These are phyloP conservation scores for Nigrospora oryzae DNA, from an alignment of 2,329 filamentous ascomycete species.

Conservation along the genomic window DNA sequence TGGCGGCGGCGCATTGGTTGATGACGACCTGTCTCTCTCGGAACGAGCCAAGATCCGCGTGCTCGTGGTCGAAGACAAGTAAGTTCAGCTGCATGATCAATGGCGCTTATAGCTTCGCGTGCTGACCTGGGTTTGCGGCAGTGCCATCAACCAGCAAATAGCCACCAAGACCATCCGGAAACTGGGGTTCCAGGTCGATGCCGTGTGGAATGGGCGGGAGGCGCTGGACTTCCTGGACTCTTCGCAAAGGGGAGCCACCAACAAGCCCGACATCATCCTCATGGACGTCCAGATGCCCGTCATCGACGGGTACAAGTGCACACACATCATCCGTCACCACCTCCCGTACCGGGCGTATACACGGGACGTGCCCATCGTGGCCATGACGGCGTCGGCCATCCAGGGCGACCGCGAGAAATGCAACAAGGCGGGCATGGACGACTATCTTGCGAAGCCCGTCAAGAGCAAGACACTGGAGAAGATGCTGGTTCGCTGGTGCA, in stretches of 20 bases:
- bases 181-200: constrained; percentile 61
- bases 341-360: constrained; percentile 53
- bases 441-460: constrained; percentile 67
- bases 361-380: constrained; percentile 62
- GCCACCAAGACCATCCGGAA: constrained; percentile 68
- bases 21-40: constrained; percentile 37
- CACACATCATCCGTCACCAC: constrained; percentile 63
- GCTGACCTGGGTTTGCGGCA: constrained; percentile 9
- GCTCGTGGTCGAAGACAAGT: constrained; percentile 78
- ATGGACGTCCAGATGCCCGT: constrained; percentile 75
- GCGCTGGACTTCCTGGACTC: constrained; percentile 63
- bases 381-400: constrained; percentile 75
- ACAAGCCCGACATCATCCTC: constrained; percentile 64
- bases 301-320: constrained; percentile 71
- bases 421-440: constrained; percentile 66
- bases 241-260: constrained; percentile 38
- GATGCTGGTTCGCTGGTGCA: constrained; percentile 64
- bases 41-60: constrained; percentile 59
- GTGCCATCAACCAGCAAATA: constrained; percentile 65
- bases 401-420: constrained; percentile 72
- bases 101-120: too few relatives aligned
- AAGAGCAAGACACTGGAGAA: constrained; percentile 58
- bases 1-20: constrained; percentile 13
- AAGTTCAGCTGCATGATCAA: constrained; percentile 21
- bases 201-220: constrained; percentile 72